Evolutionary conservation across 192 early-diverging fungal genomes (phyloP).

Genomic region (Chytriomyces sp.): DNA sequence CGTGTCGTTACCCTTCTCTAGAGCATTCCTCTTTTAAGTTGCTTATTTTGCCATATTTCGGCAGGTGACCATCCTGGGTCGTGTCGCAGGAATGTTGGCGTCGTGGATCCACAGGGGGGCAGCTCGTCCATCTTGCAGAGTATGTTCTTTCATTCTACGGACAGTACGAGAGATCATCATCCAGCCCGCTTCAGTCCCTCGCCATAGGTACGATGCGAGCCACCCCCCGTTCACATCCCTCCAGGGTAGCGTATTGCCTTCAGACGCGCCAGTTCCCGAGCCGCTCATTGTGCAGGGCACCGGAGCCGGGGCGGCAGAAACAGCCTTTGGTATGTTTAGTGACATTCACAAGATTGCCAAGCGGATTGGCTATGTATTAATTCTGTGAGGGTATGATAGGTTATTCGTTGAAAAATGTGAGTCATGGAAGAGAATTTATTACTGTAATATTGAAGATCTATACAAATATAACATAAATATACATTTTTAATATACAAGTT

Average conservation of each 20-base stretch:
- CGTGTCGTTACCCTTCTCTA: too few relatives aligned
- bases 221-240: constrained; percentile 97
- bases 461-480: too few relatives aligned
- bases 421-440: too few relatives aligned
- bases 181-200: too few relatives aligned
- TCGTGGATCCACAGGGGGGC: constrained; percentile 75
- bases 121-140: constrained; percentile 60
- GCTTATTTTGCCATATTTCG: background rate
- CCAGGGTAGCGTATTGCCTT: constrained; percentile 93
- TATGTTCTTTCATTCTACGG: too few relatives aligned
- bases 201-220: constrained; percentile 75
- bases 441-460: too few relatives aligned
- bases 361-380: constrained; percentile 8
- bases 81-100: constrained; percentile 86
- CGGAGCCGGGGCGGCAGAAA: constrained; percentile 97
- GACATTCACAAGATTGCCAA: constrained; percentile 82
- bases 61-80: constrained; percentile 79
- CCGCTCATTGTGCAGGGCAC: constrained; percentile 94
- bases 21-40: too few relatives aligned
- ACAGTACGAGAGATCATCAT: too few relatives aligned
- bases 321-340: constrained; percentile 95
- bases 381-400: background rate
- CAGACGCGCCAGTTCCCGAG: constrained; percentile 97
- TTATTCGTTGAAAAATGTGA: background rate
- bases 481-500: too few relatives aligned